Percentiles rank a stretch among this genome's conserved stretches.
Conservation (phyloP, 2,329 filamentous ascomycete genomes). For the Xenoacremonium recifei region DNA sequence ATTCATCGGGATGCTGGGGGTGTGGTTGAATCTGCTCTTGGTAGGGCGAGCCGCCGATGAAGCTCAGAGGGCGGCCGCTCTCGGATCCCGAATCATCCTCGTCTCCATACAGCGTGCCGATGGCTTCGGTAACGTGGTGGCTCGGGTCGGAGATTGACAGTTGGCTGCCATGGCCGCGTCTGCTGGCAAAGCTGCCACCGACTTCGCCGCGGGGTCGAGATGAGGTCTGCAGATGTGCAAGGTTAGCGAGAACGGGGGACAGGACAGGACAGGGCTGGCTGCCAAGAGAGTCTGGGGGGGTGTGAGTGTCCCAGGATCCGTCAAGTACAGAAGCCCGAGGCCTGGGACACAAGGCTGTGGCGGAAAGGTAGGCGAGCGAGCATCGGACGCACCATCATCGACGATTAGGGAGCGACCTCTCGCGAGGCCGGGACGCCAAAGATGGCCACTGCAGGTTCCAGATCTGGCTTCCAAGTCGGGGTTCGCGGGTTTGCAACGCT, state of each 20-base stretch:
- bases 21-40: slow-evolving; percentile 47
- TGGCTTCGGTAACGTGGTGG: slow-evolving; percentile 93
- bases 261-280: too few relatives aligned
- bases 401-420: slow-evolving; percentile 37
- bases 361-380: not conserved
- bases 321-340: slow-evolving; percentile 4
- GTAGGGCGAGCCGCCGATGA: slow-evolving; percentile 57
- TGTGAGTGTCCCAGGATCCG: too few relatives aligned
- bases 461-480: slow-evolving; percentile 23
- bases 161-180: slow-evolving; percentile 57
- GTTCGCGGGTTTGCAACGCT: slow-evolving; percentile 19
- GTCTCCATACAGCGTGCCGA: slow-evolving; percentile 86
- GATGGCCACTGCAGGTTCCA: slow-evolving; percentile 25
- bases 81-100: slow-evolving; percentile 62
- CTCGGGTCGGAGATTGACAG: slow-evolving; percentile 79
- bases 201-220: slow-evolving; percentile 55
- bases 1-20: slow-evolving; percentile 29
- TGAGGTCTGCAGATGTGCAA: slow-evolving; percentile 47
- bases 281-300: too few relatives aligned
- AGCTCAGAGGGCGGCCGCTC: slow-evolving; percentile 68
- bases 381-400: slow-evolving; percentile 49
- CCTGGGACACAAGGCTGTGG: too few relatives aligned
- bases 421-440: slow-evolving; percentile 34
- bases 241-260: too few relatives aligned
- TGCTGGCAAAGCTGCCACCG: slow-evolving; percentile 56